These are phyloP conservation scores for Aspergillus nomiae DNA, from an alignment of 2,329 filamentous ascomycete species.

Conservation along the genomic window DNA sequence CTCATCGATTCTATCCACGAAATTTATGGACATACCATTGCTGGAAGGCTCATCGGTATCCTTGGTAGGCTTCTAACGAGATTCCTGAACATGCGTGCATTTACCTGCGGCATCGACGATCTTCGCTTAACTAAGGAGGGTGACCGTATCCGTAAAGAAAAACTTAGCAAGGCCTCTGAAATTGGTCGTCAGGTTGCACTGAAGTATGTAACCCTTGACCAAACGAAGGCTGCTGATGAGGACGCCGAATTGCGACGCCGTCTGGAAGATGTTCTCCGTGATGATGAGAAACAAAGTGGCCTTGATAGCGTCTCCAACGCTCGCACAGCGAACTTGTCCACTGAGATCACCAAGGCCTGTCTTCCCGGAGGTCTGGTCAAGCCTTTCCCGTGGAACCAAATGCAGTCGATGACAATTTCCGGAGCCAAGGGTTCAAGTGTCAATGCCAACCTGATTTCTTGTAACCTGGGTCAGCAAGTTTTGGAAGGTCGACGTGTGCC, in stretches of 20 bases:
- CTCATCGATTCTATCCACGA: conserved; percentile 92
- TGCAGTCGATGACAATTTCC: conserved; percentile 98
- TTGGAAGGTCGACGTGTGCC: conserved; percentile 93
- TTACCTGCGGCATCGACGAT: conserved; percentile 97
- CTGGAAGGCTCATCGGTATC: conserved; percentile 85
- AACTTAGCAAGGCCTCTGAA: conserved; percentile 65
- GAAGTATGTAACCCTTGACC: conserved; percentile 82
- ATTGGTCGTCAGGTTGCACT: conserved; percentile 80
- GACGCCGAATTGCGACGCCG: conserved; percentile 74
- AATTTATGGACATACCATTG: conserved; percentile 82
- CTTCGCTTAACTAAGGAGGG: conserved; percentile 79
- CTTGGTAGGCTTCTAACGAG: conserved; percentile 87
- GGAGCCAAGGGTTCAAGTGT: conserved; percentile 91
- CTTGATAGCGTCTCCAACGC: conserved; percentile 87
- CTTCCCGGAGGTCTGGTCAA: conserved; percentile 83
- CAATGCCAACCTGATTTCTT: conserved; percentile 97
- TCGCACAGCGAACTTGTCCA: conserved; percentile 69
- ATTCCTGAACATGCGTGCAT: conserved; percentile 88
- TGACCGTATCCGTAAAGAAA: conserved; percentile 69
- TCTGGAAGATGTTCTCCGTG: conserved; percentile 85
- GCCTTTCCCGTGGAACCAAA: conserved; percentile 93
- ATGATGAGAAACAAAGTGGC: conserved; percentile 86
- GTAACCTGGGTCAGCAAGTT: conserved; percentile 95
- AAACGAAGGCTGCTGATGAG: conserved; percentile 61
- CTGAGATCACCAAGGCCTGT: conserved; percentile 74